Percentiles rank a stretch among this genome's conserved stretches.
Evolutionary conservation across 108 stramenopile species (phyloP).

Genomic region (Chaetoceros tenuissimus): DNA sequence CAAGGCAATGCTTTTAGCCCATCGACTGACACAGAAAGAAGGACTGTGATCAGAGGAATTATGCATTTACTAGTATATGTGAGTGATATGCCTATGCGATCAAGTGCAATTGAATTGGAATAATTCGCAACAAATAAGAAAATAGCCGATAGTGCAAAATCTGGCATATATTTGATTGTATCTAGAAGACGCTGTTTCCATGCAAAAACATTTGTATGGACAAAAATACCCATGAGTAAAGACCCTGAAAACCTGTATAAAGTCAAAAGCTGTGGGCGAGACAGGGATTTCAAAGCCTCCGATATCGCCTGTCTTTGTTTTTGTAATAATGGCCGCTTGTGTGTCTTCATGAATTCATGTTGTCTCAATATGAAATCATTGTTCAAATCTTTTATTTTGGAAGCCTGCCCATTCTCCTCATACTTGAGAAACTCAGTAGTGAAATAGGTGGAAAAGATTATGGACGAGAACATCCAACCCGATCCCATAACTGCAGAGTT

Average conservation of each 20-base stretch:
- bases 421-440: slow-evolving; percentile 67
- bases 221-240: slow-evolving; percentile 44
- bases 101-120: slow-evolving; percentile 52
- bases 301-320: neutral
- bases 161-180: slow-evolving; percentile 23
- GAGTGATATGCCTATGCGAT: slow-evolving; percentile 70
- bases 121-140: slow-evolving; percentile 69
- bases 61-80: slow-evolving; percentile 76
- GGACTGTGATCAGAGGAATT: slow-evolving; percentile 62
- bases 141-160: slow-evolving; percentile 49
- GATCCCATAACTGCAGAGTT: slow-evolving; percentile 29
- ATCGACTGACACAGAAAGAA: slow-evolving; percentile 52
- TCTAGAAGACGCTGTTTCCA: slow-evolving; percentile 31
- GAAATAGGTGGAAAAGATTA: slow-evolving; percentile 62
- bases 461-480: slow-evolving; percentile 57
- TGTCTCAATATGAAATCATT: neutral
- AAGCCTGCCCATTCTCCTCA: slow-evolving; percentile 7
- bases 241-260: slow-evolving; percentile 66
- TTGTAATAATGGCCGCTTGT: neutral
- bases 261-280: slow-evolving; percentile 53
- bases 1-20: slow-evolving; percentile 48
- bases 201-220: slow-evolving; percentile 41
- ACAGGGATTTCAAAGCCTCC: slow-evolving; percentile 9
- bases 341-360: neutral
- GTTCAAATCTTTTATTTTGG: slow-evolving; percentile 2